Base-by-base conservation (phyloP, 345 rosid species). In the Corchorus capsularis region DNA sequence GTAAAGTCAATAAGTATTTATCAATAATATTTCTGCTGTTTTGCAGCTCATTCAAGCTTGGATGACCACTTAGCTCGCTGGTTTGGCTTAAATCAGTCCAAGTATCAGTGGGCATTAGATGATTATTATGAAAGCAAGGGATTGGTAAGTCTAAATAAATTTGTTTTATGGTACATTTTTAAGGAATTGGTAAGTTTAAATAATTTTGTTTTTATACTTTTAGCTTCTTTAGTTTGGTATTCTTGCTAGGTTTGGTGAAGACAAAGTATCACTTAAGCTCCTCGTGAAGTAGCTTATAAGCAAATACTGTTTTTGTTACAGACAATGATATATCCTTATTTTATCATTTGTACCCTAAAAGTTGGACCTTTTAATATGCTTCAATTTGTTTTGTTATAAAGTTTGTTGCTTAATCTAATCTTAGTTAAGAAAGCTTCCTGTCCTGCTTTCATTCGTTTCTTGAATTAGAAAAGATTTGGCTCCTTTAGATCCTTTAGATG, bases 51-150 rank as follows among this genome's bases (percentile, higher is more conserved):
- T 90, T 92, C 98, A 52, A 91, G 97, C 73, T 87, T 96, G 87
- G 99, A 96, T 85, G 98, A 92, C 69, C 92, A 92, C 85, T 79
- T 96, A 89, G 97, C 97, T 14, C 91, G 94, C n/a, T 96, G 99
- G 99, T 91, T 94, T 78, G 99, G 99, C 41, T 89, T 96, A 82
- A 87, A 96, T 84, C 99, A 92, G 77, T 96, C 99, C 14, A 96
- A 92, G 90, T 96, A 94, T 64, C 99, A 96, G 62, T 96, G 99
- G 99, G 99, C 98, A 43, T 74, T 96, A 83, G 98, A 96, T 60
- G 94, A 92, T 86, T 96, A 96, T 72, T 91, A 92, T 68, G 90
- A 92, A 81, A 83, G 71, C 90, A 96, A 96, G 85, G 93, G 85
- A 79, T 70, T 90, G 86, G 99, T 92, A 88, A 87, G 90, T 56